phyloP scores from a whole-genome alignment of 2,329 filamentous ascomycete genomes.

The Trichoderma atroviride region DNA sequence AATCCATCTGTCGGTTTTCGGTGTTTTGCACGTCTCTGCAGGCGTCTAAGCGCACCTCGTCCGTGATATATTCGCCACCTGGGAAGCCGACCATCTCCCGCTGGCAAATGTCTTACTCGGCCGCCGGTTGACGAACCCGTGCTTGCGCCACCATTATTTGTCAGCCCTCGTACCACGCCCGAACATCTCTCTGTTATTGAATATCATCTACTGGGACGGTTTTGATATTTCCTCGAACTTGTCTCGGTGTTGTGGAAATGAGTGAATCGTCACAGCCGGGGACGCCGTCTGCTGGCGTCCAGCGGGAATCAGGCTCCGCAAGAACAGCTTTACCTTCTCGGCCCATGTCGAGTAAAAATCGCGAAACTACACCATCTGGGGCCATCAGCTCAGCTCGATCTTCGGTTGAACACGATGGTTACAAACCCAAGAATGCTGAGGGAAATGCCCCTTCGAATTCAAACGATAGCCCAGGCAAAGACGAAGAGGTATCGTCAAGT shows the following conservation, averaged over 20 bases:
- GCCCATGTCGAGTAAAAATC: constrained; percentile 41
- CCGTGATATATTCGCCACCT: constrained; percentile 16
- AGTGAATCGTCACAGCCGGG: constrained; percentile 36
- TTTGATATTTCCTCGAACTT: background rate
- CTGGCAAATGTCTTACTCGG: constrained; percentile 9
- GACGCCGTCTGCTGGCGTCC: constrained; percentile 35
- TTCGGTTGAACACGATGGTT: constrained; percentile 33
- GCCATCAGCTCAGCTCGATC: constrained; percentile 32
- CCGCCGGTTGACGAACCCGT: constrained; percentile 11
- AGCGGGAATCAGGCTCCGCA: constrained; percentile 37
- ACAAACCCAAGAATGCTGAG: constrained; percentile 29
- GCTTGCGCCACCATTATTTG: constrained; percentile 24
- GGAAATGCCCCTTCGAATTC: constrained; percentile 36
- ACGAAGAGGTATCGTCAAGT: constrained; percentile 32
- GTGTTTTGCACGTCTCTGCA: background rate
- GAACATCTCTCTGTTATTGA: constrained; percentile 14
- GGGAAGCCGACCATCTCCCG: background rate
- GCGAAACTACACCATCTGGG: constrained; percentile 31
- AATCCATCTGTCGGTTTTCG: background rate
- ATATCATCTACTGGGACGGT: background rate
- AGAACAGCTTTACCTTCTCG: constrained; percentile 45
- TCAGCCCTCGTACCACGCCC: constrained; percentile 25
- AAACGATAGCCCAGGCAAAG: constrained; percentile 34
- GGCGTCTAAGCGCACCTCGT: background rate
- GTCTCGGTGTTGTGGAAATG: constrained; percentile 35